phyloP scores from a whole-genome alignment of 352 stramenopile genomes.

The Globisporangium nunn region DNA sequence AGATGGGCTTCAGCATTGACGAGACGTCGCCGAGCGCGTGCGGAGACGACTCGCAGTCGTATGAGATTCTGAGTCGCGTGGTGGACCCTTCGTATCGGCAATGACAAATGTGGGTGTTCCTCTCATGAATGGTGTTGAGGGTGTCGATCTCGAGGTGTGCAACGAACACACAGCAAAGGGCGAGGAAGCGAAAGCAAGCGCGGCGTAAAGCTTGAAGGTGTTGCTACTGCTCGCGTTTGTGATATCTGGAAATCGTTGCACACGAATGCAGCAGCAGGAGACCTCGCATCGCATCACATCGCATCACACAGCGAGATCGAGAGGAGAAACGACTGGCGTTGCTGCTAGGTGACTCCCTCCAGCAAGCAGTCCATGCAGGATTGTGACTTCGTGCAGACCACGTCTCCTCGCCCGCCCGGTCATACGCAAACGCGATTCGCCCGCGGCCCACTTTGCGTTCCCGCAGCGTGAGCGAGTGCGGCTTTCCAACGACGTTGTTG shows the following conservation, averaged over 20 bases:
- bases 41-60: slow-evolving; percentile 65
- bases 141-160: too few species aligned
- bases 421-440: too few species aligned
- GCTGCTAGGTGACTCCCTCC: background rate
- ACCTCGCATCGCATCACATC: too few species aligned
- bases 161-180: too few species aligned
- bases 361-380: background rate
- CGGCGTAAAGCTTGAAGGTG: background rate
- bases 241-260: background rate
- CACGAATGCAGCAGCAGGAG: background rate
- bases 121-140: background rate
- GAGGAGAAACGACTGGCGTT: background rate
- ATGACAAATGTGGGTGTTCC: background rate
- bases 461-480: too few species aligned
- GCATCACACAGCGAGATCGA: too few species aligned
- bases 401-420: too few species aligned
- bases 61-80: slow-evolving; percentile 81
- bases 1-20: slow-evolving; percentile 85
- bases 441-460: too few species aligned
- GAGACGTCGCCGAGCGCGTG: slow-evolving; percentile 84
- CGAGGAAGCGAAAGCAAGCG: too few species aligned
- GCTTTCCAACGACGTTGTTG: background rate
- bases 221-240: background rate
- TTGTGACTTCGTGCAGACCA: background rate
- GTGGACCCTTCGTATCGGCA: slow-evolving; percentile 16